Base-by-base conservation (phyloP, 208 protist species). In the Leishmania arabica region DNA sequence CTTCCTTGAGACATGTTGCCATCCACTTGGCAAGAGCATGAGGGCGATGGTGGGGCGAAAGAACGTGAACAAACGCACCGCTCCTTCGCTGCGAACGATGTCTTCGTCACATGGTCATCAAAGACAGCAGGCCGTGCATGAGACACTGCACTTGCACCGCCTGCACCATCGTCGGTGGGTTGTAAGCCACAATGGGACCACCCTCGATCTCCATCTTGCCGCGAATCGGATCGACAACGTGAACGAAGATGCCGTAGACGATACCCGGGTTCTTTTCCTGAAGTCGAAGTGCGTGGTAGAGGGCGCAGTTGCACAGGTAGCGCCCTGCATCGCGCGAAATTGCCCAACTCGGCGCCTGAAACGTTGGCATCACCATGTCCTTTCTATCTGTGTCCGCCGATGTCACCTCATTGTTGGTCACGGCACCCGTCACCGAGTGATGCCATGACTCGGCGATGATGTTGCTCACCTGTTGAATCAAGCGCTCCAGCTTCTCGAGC, bases 221-320 rank as follows among this genome's bases (percentile, higher is more conserved):
- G 15, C 21, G 45, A 13, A 53, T 56, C 42, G 91, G 87, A 68
- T 92, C 75, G 27, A 74, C 53, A n/a, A 93, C 85, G 79, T 95
- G 90, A 40, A 95, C 77, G 78, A 95, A 92, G 19, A 93, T 77
- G 17, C 73, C 76, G 71, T 75, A 87, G 31, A 93, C 90, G 4
- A 60, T 45, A 5, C 65, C 74, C 2, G 31, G 42, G 80, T 90
- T 86, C 74, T 83, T 84, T 34, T 92, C 74, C 79, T 95, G 90
- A 24, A 95, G 73, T 24, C 86, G 58, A 47, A 94, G 66, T 15
- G 83, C 82, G 37, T 82, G 77, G 77, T 95, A 96, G 27, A 96
- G 84, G 31, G 84, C 75, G 65, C 84, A 95, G 82, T 96, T 95
- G 81, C 91, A 96, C 58, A 94, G 77, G 76, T 95, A 95, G 19